Conservation (phyloP, 2,329 filamentous ascomycete species). For the Trichoderma oligosporum region DNA sequence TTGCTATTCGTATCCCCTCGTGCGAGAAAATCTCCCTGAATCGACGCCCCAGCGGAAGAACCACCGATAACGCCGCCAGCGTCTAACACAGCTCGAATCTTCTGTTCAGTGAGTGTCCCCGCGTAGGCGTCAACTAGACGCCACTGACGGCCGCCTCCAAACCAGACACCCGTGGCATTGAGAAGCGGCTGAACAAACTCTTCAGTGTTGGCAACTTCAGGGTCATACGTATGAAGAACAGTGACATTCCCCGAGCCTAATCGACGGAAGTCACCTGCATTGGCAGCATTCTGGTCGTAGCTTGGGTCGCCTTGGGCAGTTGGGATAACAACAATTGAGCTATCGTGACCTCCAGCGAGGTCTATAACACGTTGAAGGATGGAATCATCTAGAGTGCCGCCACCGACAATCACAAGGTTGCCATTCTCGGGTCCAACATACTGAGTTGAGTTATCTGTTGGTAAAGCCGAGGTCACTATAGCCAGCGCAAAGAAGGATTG, state of each 20-base stretch:
- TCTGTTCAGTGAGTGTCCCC: constrained; percentile 1
- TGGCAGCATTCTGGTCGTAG: constrained; percentile 9
- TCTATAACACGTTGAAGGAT: constrained; percentile 6
- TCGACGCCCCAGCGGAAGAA: constrained; percentile 6
- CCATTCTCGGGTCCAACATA: constrained; percentile 11
- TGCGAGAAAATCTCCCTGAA: constrained; percentile 10
- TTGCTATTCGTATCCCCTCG: constrained; percentile 10
- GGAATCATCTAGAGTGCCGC: neutral
- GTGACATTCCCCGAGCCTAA: constrained; percentile 5
- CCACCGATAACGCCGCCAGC: constrained; percentile 6
- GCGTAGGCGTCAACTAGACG: constrained; percentile 9
- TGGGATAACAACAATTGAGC: constrained; percentile 9
- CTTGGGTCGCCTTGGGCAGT: constrained; percentile 6
- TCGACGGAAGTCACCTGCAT: constrained; percentile 1
- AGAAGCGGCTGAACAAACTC: constrained; percentile 11
- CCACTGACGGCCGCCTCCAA: constrained; percentile 14
- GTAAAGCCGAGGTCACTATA: neutral
- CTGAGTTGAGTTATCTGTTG: neutral
- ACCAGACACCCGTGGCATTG: constrained; percentile 4
- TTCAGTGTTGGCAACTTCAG: constrained; percentile 3
- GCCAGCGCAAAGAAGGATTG: neutral
- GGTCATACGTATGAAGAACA: constrained; percentile 5
- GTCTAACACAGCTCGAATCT: constrained; percentile 7
- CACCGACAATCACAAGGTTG: constrained; percentile 6
- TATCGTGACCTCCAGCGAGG: constrained; percentile 2